A percentile compares a stretch with the other conserved stretches of the same genome.
Conservation (phyloP, 1,284 basidiomycete genomes). For the Melampsora larici-populina region DNA sequence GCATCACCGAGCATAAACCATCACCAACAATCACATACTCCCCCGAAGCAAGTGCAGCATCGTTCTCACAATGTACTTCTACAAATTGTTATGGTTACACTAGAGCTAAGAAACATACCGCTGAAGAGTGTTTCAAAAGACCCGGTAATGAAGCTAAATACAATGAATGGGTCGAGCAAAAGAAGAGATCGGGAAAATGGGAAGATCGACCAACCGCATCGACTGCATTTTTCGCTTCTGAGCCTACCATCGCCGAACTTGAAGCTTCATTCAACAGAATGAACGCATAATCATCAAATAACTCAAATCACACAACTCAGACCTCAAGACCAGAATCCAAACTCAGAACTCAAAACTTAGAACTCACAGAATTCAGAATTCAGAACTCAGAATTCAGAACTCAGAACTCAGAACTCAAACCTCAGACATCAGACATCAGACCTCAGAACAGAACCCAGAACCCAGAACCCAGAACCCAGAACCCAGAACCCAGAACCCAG, state of each 20-base stretch:
- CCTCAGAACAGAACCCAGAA: background rate
- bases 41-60: background rate
- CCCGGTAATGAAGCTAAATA: background rate
- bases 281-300: background rate
- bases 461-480: no score
- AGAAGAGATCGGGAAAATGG: background rate
- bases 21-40: background rate
- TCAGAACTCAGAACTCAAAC: background rate
- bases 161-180: background rate
- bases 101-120: background rate
- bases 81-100: background rate
- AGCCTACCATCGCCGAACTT: background rate
- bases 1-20: background rate
- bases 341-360: background rate
- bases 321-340: background rate
- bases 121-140: background rate
- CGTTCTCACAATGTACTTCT: background rate
- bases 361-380: background rate
- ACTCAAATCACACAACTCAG: background rate
- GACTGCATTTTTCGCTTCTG: background rate
- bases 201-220: background rate
- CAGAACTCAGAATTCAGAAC: background rate
- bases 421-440: background rate
- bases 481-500: no score
- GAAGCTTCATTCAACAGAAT: background rate